Base-by-base conservation (phyloP, 1,139 yeast genomes). In the Magnusiomyces ingens region DNA sequence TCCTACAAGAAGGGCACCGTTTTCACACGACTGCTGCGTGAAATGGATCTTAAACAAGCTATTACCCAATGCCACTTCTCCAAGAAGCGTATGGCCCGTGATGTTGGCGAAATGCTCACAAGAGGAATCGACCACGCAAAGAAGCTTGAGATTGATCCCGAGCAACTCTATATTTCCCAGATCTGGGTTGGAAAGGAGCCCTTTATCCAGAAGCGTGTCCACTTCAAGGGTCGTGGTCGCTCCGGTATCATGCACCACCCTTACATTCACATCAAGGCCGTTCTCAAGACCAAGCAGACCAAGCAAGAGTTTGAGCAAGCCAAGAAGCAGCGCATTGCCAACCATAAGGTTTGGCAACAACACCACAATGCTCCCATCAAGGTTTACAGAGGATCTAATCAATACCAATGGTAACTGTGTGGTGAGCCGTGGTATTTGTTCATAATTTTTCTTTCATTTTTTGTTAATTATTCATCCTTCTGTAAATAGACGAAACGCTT, bases 121-220 rank as follows among this genome's bases (percentile, higher is more conserved):
- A 75, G 79, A 52, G 96, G 95, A 11, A 67, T 88, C 49, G 77
- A 80, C 51, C 90, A 88, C 64, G 90, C 91, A 29, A 73, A 77
- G 58, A 73, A 72, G 47, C 70, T 84, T 59, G 82, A 84, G 1
- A 69, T 85, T 59, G 71, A 84, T 59, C 77, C 80, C 19, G 79
- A 84, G 60, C 77, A 78, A 45, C 70, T 91, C 52, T 88, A 84
- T 64, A 79, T 93, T 57, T 82, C 85, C 51, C 87, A 87, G 65
- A 81, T 90, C 59, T 93, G 98, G 98, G 84, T 83, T 32, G 97
- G 97, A 49, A 82, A 89, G 58, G 98, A 91, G 68, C 96, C 96
- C 15, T 65, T 71, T 52, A 81, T 86, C 82, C 67, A 68, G 50
- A 84, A 80, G 69, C 79, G 94, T 67, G 70, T 83, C n/a, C 96